Percentiles rank a stretch among this genome's conserved stretches.
Evolutionary conservation across 225 moss, liverwort and hornwort species (phyloP).

Genomic region (Takakia lepidozioides): DNA sequence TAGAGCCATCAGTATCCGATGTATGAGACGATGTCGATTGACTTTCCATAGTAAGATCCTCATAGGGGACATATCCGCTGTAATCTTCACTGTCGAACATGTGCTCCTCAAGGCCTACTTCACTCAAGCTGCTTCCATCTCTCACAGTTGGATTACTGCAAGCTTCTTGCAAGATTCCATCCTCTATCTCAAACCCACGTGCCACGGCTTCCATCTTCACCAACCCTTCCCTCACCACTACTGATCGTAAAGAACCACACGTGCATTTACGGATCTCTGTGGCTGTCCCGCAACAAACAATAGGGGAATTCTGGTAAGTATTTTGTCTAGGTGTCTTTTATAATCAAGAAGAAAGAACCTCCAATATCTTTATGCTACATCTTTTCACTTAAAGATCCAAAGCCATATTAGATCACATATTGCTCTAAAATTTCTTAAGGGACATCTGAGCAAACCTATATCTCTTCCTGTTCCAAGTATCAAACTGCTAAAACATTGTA

Average conservation of each 20-base stretch:
- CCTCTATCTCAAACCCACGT: conserved; percentile 22
- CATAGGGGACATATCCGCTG: conserved; percentile 17
- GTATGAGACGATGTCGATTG: conserved; percentile 2
- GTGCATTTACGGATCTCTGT: conserved; percentile 27
- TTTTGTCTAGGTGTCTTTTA: no score
- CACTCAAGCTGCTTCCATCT: conserved; percentile 14
- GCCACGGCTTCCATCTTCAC: conserved; percentile 25
- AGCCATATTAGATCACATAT: no score
- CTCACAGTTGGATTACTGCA: conserved; percentile 11
- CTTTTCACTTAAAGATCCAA: no score
- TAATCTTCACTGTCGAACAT: conserved; percentile 28
- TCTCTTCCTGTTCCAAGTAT: no score
- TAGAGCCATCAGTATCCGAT: background rate
- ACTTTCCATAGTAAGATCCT: conserved; percentile 1
- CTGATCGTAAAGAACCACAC: conserved; percentile 19
- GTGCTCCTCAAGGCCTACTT: conserved; percentile 15
- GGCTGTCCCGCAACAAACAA: no score
- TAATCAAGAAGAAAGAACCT: no score
- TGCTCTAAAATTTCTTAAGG: no score
- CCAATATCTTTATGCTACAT: no score
- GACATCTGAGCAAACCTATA: no score
- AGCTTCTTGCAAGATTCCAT: conserved; percentile 20
- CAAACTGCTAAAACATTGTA: no score
- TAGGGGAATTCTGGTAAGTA: no score
- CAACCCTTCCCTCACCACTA: conserved; percentile 23